phyloP scores from a whole-genome alignment of 2,329 filamentous ascomycete genomes.

The Diaporthe batatas region DNA sequence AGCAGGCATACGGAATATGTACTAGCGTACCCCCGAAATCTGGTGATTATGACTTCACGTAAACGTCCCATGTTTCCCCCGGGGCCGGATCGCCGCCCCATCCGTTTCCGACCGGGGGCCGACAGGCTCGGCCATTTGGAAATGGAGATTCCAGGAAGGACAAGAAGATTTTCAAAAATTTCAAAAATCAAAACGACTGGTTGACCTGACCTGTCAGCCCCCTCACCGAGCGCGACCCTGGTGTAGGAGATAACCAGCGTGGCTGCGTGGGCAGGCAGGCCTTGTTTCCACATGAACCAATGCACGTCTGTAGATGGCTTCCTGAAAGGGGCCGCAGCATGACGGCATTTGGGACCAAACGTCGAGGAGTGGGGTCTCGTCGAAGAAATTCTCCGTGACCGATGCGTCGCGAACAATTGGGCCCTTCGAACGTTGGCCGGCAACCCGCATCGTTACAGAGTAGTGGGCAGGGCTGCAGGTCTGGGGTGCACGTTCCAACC shows the following conservation, averaged over 20 bases:
- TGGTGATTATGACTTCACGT: slow-evolving; percentile 24
- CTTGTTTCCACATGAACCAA: not conserved
- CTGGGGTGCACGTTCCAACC: not conserved
- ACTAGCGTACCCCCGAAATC: slow-evolving; percentile 30
- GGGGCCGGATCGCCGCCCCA: slow-evolving; percentile 20
- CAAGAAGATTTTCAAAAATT: too few species aligned
- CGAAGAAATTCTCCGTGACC: slow-evolving; percentile 21
- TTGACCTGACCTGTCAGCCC: slow-evolving; percentile 23
- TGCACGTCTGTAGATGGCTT: not conserved
- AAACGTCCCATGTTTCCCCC: slow-evolving; percentile 30
- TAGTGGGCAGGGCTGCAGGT: slow-evolving; percentile 17
- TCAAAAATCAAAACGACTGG: not conserved
- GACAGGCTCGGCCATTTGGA: slow-evolving; percentile 5
- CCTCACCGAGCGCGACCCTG: slow-evolving; percentile 24
- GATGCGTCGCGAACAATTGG: slow-evolving; percentile 5
- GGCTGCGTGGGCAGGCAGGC: slow-evolving; percentile 16
- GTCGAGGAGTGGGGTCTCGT: slow-evolving; percentile 9
- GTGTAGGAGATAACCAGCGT: not conserved
- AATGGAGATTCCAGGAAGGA: not conserved
- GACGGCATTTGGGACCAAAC: slow-evolving; percentile 26
- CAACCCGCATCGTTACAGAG: slow-evolving; percentile 29
- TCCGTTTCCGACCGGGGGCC: slow-evolving; percentile 32
- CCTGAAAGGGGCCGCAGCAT: not conserved
- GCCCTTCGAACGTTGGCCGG: slow-evolving; percentile 17
- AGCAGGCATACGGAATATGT: slow-evolving; percentile 2